phyloP scores from a whole-genome alignment of 75 land plant species.

The Sequoiadendron giganteum region DNA sequence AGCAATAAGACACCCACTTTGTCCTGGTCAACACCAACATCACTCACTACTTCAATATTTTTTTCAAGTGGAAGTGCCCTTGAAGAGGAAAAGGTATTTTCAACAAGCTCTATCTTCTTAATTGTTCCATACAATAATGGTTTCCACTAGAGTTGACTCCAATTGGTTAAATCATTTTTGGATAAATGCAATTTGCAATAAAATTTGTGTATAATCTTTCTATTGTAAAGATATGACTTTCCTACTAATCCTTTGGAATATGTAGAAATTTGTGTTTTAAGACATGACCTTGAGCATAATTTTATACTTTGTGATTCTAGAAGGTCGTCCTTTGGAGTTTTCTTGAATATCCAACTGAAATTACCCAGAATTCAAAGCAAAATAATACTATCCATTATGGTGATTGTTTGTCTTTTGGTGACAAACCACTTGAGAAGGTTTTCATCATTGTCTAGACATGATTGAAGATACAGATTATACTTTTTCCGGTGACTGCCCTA shows the following conservation, averaged over 20 bases:
- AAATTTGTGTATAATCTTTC: background rate
- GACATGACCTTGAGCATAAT: slow-evolving; percentile 16
- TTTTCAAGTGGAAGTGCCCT: slow-evolving; percentile 16
- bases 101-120: slow-evolving; percentile 1
- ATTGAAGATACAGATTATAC: too few species aligned
- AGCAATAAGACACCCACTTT: slow-evolving; percentile 73
- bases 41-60: slow-evolving; percentile 7
- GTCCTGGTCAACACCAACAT: slow-evolving; percentile 32
- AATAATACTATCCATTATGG: too few species aligned
- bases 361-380: too few species aligned
- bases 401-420: too few species aligned
- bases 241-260: background rate
- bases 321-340: too few species aligned
- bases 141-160: slow-evolving; percentile 4
- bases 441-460: too few species aligned
- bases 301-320: too few species aligned
- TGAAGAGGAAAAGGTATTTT: slow-evolving; percentile 1
- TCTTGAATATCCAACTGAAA: too few species aligned
- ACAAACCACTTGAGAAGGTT: too few species aligned
- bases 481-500: too few species aligned
- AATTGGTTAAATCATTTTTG: background rate
- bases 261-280: background rate
- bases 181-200: background rate
- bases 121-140: background rate
- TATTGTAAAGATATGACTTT: background rate